Evolutionary conservation across 139 green algal species (phyloP).

Genomic region (Deuterostichococcus epilithicus): DNA sequence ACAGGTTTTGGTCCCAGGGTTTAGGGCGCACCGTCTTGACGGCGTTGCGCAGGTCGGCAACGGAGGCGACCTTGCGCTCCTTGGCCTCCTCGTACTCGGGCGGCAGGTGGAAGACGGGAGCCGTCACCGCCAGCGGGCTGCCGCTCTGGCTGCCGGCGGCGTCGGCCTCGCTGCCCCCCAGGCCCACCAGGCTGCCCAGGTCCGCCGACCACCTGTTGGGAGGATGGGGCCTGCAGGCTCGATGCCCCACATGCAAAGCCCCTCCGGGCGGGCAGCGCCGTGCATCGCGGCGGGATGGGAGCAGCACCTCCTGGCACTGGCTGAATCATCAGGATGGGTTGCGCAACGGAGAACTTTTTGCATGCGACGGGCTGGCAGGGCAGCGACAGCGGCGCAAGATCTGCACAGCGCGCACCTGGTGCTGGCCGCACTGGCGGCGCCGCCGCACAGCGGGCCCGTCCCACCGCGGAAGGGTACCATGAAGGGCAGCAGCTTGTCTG

Average conservation of each 20-base stretch:
- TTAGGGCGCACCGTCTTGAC: constrained; percentile 39
- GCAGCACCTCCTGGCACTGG: neutral
- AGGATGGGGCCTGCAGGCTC: too few relatives aligned
- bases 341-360: neutral
- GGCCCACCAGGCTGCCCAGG: constrained; percentile 22
- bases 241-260: too few relatives aligned
- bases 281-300: neutral
- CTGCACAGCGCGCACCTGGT: neutral
- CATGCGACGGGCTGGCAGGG: neutral
- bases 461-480: constrained; percentile 78
- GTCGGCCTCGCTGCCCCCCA: neutral
- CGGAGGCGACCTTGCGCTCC: constrained; percentile 67
- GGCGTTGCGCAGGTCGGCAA: constrained; percentile 61
- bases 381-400: neutral
- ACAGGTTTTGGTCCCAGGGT: neutral
- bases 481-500: constrained; percentile 78
- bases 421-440: constrained; percentile 25
- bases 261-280: too few relatives aligned
- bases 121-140: neutral
- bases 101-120: constrained; percentile 74
- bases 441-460: constrained; percentile 41
- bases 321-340: neutral
- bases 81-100: constrained; percentile 70
- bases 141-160: neutral
- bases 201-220: constrained; percentile 18